phyloP scores from a whole-genome alignment of 768 basidiomycete species.

The Lactarius vividus region DNA sequence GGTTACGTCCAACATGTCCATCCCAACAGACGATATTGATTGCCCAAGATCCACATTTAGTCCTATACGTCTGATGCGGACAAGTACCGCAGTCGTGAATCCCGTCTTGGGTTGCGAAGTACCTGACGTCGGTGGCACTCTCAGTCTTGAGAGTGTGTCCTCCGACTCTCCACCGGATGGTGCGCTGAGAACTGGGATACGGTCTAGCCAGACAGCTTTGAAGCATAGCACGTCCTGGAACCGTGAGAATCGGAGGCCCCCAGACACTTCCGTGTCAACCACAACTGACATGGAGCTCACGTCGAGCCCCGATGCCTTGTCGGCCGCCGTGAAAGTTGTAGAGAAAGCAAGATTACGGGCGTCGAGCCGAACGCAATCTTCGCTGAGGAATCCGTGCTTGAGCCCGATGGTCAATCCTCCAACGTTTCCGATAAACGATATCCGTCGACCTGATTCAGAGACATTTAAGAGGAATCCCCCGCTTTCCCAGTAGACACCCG shows the following conservation, averaged over 20 bases:
- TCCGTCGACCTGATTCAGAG: slow-evolving; percentile 66
- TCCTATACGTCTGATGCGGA: slow-evolving; percentile 70
- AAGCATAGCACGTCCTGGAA: slow-evolving; percentile 91
- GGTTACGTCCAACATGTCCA: slow-evolving; percentile 62
- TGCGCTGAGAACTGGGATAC: slow-evolving; percentile 69
- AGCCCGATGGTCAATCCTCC: slow-evolving; percentile 79
- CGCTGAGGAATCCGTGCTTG: slow-evolving; percentile 81
- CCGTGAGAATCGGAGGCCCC: slow-evolving; percentile 76
- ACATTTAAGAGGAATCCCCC: slow-evolving; percentile 85
- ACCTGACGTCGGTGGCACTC: slow-evolving; percentile 16
- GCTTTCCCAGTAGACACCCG: slow-evolving; percentile 88
- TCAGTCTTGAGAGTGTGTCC: slow-evolving; percentile 19
- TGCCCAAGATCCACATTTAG: slow-evolving; percentile 83
- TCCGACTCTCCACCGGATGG: slow-evolving; percentile 34
- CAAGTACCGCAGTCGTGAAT: slow-evolving; percentile 59
- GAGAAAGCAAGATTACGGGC: slow-evolving; percentile 83
- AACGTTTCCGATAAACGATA: slow-evolving; percentile 75
- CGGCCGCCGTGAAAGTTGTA: slow-evolving; percentile 59
- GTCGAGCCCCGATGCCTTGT: slow-evolving; percentile 36
- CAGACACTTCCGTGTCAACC: slow-evolving; percentile 82
- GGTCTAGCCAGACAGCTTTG: slow-evolving; percentile 93
- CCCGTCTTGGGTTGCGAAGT: slow-evolving; percentile 37
- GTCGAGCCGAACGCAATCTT: slow-evolving; percentile 76
- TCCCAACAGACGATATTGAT: slow-evolving; percentile 68
- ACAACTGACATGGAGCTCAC: slow-evolving; percentile 66